Percentiles rank a stretch among this genome's conserved stretches.
Evolutionary conservation across 148 eudicot species (phyloP).

Genomic region (Chenopodium suecicum): DNA sequence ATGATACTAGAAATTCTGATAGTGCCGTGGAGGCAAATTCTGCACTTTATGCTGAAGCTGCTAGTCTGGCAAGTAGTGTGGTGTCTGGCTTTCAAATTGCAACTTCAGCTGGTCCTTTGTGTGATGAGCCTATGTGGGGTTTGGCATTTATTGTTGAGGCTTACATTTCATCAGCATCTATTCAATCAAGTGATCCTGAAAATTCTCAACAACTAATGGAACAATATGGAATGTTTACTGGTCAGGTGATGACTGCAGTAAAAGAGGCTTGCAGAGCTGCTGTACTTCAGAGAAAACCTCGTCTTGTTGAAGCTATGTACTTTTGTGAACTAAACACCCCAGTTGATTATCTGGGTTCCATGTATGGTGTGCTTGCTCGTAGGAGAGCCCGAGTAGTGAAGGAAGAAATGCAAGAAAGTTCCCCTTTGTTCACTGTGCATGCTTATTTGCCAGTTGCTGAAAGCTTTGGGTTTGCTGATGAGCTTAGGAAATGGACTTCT

Average conservation of each 20-base stretch:
- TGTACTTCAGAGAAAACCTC: conserved; percentile 68
- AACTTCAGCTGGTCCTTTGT: conserved; percentile 84
- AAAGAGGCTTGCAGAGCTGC: conserved; percentile 86
- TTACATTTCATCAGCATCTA: conserved; percentile 40
- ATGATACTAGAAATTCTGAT: conserved; percentile 22
- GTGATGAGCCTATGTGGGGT: conserved; percentile 99
- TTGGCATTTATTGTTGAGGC: conserved; percentile 78
- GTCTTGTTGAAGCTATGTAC: conserved; percentile 85
- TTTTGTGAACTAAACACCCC: conserved; percentile 88
- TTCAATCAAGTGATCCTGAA: conserved; percentile 37
- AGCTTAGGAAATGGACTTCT: conserved; percentile 77
- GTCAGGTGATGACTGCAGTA: conserved; percentile 89
- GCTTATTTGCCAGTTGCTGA: conserved; percentile 87
- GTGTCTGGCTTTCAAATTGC: conserved; percentile 92
- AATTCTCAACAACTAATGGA: conserved; percentile 46
- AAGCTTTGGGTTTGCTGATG: conserved; percentile 94
- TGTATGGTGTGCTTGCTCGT: conserved; percentile 82
- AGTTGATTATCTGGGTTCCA: conserved; percentile 61
- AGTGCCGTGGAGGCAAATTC: conserved; percentile 26
- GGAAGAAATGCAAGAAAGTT: conserved; percentile 97
- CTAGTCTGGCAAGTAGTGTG: conserved; percentile 70
- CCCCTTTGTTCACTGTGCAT: conserved; percentile 83
- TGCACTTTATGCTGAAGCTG: conserved; percentile 53
- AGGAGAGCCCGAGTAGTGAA: conserved; percentile 78
- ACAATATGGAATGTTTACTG: conserved; percentile 74